These are phyloP conservation scores for Chlamydomonas schloesseri DNA, from an alignment of 139 green algal genomes.

Conservation along the genomic window DNA sequence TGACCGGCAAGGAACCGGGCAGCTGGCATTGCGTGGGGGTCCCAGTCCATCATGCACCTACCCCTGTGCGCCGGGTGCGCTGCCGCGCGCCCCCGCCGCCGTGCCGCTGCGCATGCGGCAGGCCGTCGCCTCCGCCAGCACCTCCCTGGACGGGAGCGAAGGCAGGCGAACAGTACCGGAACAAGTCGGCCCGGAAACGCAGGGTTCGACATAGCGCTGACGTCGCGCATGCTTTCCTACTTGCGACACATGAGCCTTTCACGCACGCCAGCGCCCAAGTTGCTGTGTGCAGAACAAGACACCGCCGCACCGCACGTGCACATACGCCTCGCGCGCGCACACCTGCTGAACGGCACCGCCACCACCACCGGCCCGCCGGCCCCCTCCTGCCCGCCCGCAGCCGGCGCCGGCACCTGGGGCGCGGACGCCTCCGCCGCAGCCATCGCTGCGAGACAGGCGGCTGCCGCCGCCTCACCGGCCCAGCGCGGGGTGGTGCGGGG, in stretches of 20 bases:
- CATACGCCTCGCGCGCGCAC: too few relatives aligned
- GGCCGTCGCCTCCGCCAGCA: slow-evolving; percentile 14
- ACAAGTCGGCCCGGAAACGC: too few relatives aligned
- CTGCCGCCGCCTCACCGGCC: not conserved
- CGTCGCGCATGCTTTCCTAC: too few relatives aligned
- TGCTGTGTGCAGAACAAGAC: too few relatives aligned
- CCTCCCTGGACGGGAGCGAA: not conserved
- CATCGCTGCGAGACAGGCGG: not conserved
- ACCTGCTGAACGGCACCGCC: not conserved
- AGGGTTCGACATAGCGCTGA: too few relatives aligned
- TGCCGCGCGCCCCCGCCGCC: not conserved
- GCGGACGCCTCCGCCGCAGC: not conserved
- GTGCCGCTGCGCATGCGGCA: slow-evolving; percentile 17
- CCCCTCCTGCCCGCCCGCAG: slow-evolving; percentile 15
- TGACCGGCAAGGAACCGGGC: too few relatives aligned
- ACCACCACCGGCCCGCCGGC: not conserved
- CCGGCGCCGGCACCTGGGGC: not conserved
- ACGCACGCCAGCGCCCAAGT: too few relatives aligned
- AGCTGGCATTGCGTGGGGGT: too few relatives aligned
- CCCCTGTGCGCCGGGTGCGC: not conserved
- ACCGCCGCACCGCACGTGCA: too few relatives aligned
- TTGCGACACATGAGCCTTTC: too few relatives aligned
- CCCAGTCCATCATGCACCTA: not conserved
- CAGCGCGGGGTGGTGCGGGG: slow-evolving; percentile 10
- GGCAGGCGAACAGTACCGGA: not conserved